Percentiles rank a stretch among this genome's conserved stretches.
phyloP scores from a whole-genome alignment of 2,329 filamentous ascomycete genomes.

The Diaporthe velutina region DNA sequence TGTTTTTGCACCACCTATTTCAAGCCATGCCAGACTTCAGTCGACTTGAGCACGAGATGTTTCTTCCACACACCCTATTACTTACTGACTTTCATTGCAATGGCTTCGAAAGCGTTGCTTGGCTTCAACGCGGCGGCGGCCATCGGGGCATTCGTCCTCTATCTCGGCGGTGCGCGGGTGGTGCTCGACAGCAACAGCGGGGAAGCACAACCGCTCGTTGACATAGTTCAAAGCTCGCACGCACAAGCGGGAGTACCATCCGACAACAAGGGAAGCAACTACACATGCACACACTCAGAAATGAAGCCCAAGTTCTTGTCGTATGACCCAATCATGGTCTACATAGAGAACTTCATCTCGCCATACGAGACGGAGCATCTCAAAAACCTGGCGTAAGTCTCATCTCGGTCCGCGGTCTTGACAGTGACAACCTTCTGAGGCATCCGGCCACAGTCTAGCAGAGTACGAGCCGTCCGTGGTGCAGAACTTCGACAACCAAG shows the following conservation, averaged over 20 bases:
- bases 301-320: constrained; percentile 31
- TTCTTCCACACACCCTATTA: not conserved
- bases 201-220: not conserved
- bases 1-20: not conserved
- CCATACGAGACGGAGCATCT: constrained; percentile 26
- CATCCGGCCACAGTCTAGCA: not conserved
- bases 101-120: constrained; percentile 25
- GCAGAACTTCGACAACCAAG: constrained; percentile 17
- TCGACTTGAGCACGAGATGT: too few relatives aligned
- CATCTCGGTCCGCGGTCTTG: too few relatives aligned
- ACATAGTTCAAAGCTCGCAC: not conserved
- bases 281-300: constrained; percentile 14
- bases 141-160: constrained; percentile 10
- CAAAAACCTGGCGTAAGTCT: constrained; percentile 20
- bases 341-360: constrained; percentile 28
- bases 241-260: not conserved
- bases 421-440: not conserved
- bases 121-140: constrained; percentile 15
- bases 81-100: not conserved
- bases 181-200: constrained; percentile 3
- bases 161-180: constrained; percentile 17
- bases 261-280: not conserved
- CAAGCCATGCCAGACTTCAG: not conserved
- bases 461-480: constrained; percentile 32
- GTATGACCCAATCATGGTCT: constrained; percentile 34